Evolutionary conservation across 371 early-diverging fungal genomes (phyloP).

Genomic region (Mucor ambiguus): DNA sequence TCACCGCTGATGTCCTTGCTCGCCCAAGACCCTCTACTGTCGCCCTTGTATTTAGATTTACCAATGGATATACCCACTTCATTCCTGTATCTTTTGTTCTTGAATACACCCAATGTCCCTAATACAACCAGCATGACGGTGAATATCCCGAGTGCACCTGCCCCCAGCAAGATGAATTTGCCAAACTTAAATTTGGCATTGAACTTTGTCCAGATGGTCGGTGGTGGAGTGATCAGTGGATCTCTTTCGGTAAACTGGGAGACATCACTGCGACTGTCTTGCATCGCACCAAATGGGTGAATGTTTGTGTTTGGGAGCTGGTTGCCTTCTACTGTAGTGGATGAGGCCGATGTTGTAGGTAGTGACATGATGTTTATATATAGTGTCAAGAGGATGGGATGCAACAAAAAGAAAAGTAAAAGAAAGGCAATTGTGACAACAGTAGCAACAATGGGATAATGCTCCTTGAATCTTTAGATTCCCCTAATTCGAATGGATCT

Average conservation of each 20-base stretch:
- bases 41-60: conserved; percentile 38
- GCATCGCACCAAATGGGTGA: conserved; percentile 22
- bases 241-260: conserved; percentile 20
- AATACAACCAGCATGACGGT: conserved; percentile 40
- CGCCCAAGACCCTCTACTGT: conserved; percentile 41
- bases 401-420: not conserved
- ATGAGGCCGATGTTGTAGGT: not conserved
- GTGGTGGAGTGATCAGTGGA: conserved; percentile 27
- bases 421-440: not conserved
- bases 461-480: not conserved
- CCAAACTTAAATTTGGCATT: conserved; percentile 36
- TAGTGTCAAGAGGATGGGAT: not conserved
- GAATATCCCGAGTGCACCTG: conserved; percentile 28
- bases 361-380: not conserved
- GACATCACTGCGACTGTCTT: conserved; percentile 14
- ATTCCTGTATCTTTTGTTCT: conserved; percentile 34
- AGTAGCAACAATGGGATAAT: not conserved
- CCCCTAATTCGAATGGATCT: not conserved
- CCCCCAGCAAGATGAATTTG: conserved; percentile 26
- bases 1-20: conserved; percentile 33
- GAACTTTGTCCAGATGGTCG: conserved; percentile 45
- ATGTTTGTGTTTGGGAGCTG: not conserved
- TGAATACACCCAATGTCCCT: conserved; percentile 38
- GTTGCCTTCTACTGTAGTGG: not conserved
- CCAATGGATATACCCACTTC: conserved; percentile 38